Evolutionary conservation across 2,329 filamentous ascomycete species (phyloP), one percentile per base, ranked within the genome.

Genomic region (Fusarium clavum): DNA sequence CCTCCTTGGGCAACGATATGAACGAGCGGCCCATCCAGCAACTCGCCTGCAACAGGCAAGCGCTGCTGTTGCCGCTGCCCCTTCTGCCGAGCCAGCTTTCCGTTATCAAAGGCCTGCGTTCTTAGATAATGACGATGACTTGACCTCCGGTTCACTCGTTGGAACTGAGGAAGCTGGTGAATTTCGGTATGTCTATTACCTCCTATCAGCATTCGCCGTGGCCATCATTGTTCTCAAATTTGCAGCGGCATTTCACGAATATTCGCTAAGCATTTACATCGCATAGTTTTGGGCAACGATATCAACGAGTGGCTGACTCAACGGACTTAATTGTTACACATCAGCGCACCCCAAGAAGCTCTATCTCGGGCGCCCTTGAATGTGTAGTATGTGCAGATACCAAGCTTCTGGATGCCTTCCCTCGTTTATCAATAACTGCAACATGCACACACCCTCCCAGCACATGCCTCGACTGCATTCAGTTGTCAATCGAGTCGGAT

Each of bases 311-410:
- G 11, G 47, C 61, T 22, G 73, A 73, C 20, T 75, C 74, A 2
- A 49, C 72, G 14, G 64, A 76, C 22, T 71, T 79, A 7, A 67
- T 79, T 10, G 61, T 82, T 46, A 79, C 77, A 12, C 74, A 76
- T 55, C 73, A 76, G 27, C 76, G 79, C 11, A 58, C 73, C 6
- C 71, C 72, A 16, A 64, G 72, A 8, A 73, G 68, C 5, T 53
- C 71, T 24, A 56, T 71, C 8, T 65, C 60, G 20, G 71, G 73
- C 6, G 69, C 76, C 3, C 56, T 75, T 27, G 79, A 81, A 16
- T 82, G 80, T 62, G 52, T 75, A n/a, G 75, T 81, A n/a, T 83
- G 81, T 64, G 71, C 75, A 8, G 77, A 81, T 6, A 74, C 58
- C 8, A 81, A 80, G 51, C 60, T 67, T 2, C 56, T 64, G 4